These are phyloP conservation scores for Blepharisma japonicum DNA, from an alignment of 73 alveolate species.

Conservation along the genomic window DNA sequence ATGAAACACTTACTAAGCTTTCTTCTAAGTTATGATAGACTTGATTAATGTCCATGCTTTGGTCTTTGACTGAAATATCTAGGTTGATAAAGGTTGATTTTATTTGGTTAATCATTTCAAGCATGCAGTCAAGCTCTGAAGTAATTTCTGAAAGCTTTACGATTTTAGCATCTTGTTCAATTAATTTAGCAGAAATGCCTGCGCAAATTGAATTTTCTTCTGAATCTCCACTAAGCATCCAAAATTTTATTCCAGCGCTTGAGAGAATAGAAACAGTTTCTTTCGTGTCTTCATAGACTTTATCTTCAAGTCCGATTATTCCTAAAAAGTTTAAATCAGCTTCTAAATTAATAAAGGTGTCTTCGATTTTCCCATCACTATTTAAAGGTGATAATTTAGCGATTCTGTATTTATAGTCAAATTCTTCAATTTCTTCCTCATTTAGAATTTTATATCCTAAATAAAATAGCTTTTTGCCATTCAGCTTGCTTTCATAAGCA, in stretches of 20 bases:
- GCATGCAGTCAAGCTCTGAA: slow-evolving; percentile 24
- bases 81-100: neutral
- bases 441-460: neutral
- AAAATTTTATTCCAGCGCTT: slow-evolving; percentile 24
- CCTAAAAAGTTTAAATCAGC: neutral
- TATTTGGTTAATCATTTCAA: neutral
- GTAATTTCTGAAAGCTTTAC: neutral
- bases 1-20: neutral
- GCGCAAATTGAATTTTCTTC: slow-evolving; percentile 15
- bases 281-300: slow-evolving; percentile 8
- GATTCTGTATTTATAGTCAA: neutral
- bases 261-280: neutral
- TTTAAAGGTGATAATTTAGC: slow-evolving; percentile 4
- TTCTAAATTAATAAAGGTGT: neutral
- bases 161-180: neutral
- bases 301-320: slow-evolving; percentile 10
- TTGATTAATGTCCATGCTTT: neutral
- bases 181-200: neutral
- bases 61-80: neutral
- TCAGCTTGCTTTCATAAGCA: neutral
- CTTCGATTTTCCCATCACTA: neutral
- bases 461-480: neutral
- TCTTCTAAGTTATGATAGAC: neutral
- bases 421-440: neutral
- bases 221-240: slow-evolving; percentile 26